Evolutionary conservation across 2,329 filamentous ascomycete species (phyloP), one percentile per base, ranked within the genome.

Genomic region (Ophiocordyceps unilateralis): DNA sequence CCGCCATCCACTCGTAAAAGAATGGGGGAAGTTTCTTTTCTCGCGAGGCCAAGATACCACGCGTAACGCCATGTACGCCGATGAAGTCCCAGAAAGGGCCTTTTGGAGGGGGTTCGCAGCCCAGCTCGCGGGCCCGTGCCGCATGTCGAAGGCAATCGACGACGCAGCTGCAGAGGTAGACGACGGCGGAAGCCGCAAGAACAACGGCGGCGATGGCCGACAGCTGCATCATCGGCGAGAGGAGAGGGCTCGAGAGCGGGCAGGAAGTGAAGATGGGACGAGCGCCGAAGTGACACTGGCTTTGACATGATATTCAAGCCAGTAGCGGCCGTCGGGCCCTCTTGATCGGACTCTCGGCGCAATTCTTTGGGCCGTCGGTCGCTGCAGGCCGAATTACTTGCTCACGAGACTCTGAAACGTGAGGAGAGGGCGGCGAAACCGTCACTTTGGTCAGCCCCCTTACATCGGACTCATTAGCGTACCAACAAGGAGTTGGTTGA

Each of bases 11-110:
- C 5, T 45, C 42, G 17, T 45, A 34, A 7, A 44, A 12, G n/a
- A 40, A 48, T 10, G 40, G 39, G n/a, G 49, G 51, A 23, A 53
- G 49, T 1, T 41, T 21, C 41, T 50, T 48, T n/a, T 47, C 42
- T 21, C 42, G 44, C 30, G 47, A 43, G 2, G 52, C 52, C 11
- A 37, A 32, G 17, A 46, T 39, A 10, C 49, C 41, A 4, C 41
- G 37, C 1, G 44, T 6, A n/a, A 50, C 11, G 15, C 44, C 40
- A 15, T 38, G n/a, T n/a, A 52, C 23, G 11, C 52, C 51, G 15
- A 40, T 43, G 23, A 43, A 45, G 4, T 54, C 52, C n/a, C 21
- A 21, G 14, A 30, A 43, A 34, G 39, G 39, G 38, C 44, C 45
- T 20, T 28, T 19, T 8, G 45, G 23, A 1, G 49, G 28, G 5